Evolutionary conservation across 441 rosid genomes (phyloP), one percentile per base, ranked within the genome.

Genomic region (Eruca vesicaria): DNA sequence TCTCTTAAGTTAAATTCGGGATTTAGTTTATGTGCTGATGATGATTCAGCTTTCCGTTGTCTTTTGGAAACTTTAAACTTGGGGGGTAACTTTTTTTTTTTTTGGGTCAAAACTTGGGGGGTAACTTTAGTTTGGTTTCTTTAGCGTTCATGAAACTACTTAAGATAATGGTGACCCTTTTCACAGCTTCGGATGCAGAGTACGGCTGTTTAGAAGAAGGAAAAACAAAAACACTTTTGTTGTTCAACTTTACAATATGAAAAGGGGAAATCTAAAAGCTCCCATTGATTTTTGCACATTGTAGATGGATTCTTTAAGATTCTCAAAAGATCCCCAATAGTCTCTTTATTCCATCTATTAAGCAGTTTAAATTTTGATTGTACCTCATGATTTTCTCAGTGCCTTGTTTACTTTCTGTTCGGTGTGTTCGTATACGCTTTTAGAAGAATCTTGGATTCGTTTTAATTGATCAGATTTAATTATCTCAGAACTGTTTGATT

Each of bases 271-370:
- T 67, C 60, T 33, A 57, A 62, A 53, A 19, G 61, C 69, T 63
- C 38, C 7, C 6, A 16, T 64, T 38, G n/a, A n/a, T n/a, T 70
- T 58, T 16, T 48, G 29, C 50, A 66, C 56, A 15, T 50, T 58
- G 65, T 68, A 60, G 41, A 23, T 74, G 55, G 78, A 78, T 79
- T 68, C 75, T 52, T 63, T 69, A 43, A 45, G 56, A 29, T 67
- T 68, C 26, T 58, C 11, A 43, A 66, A 71, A 70, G 57, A 64
- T 64, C 71, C 32, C 12, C 10, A 61, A 74, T 79, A 69, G 82
- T 63, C 29, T 26, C 3, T 26, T 26, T 14, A 50, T 55, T 73
- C 48, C 63, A 61, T 45, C 16, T 28, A 15, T 18, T 32, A 12
- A 68, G 56, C 29, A 21, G 50, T 32, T 74, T 8, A 1, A 18